Conservation (phyloP, 192 early-diverging fungal species). For the Kickxella alabastrina region DNA sequence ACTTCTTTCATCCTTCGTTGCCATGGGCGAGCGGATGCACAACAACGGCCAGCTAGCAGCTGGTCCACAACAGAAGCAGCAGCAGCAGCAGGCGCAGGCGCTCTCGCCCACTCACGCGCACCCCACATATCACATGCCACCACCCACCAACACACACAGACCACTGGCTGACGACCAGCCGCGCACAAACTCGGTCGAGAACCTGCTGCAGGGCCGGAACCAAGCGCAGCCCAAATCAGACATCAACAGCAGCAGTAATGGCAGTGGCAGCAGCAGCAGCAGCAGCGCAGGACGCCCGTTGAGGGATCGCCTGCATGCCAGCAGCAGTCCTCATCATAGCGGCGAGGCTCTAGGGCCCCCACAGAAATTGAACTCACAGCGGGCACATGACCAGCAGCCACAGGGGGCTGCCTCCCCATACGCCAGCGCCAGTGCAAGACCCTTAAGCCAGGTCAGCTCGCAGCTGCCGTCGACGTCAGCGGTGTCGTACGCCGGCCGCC, state of each 20-base stretch:
- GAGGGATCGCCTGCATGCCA: background rate
- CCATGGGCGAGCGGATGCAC: constrained; percentile 25
- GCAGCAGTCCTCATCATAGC: background rate
- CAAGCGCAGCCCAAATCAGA: constrained; percentile 4
- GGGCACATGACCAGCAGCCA: constrained; percentile 1
- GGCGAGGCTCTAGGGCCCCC: background rate
- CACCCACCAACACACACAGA: constrained; percentile 8
- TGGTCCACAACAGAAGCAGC: too few relatives aligned
- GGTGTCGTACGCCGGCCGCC: constrained; percentile 13
- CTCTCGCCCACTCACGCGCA: constrained; percentile 4
- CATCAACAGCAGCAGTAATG: constrained; percentile 12
- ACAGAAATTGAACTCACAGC: constrained; percentile 1
- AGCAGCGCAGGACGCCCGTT: constrained; percentile 16
- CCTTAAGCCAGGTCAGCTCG: background rate
- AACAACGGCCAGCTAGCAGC: constrained; percentile 42
- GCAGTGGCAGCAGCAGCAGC: constrained; percentile 23
- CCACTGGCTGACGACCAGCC: constrained; percentile 17
- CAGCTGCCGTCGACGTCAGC: constrained; percentile 10
- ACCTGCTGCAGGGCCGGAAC: too few relatives aligned
- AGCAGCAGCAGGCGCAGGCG: constrained; percentile 12
- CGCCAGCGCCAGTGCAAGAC: background rate
- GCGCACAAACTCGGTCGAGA: constrained; percentile 9
- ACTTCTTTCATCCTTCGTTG: constrained; percentile 2
- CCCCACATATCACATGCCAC: constrained; percentile 11
- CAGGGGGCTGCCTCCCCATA: background rate